phyloP scores from a whole-genome alignment of 306 rosid species.

The Malus sieversii region DNA sequence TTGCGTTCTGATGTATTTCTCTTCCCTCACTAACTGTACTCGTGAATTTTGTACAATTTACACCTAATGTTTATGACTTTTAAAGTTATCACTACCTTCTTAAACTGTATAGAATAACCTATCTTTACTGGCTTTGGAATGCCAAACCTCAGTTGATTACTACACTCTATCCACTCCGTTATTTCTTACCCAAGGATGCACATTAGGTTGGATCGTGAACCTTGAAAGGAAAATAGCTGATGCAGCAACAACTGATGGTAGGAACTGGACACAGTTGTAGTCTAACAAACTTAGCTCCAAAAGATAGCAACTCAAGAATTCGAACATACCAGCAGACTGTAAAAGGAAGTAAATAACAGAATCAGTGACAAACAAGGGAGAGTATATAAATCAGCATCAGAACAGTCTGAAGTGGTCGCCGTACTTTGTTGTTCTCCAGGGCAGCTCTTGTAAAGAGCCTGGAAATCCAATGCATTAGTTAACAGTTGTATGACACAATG shows the following conservation, averaged over 20 bases:
- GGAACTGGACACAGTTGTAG: slow-evolving; percentile 19
- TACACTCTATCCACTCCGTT: neutral
- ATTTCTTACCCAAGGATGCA: slow-evolving; percentile 51
- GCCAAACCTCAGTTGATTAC: neutral
- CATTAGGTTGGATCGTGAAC: slow-evolving; percentile 23
- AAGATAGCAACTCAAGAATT: slow-evolving; percentile 36
- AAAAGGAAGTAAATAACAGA: neutral
- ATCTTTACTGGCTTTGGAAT: neutral
- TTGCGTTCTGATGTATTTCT: neutral
- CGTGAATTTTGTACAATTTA: neutral
- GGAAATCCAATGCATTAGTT: neutral
- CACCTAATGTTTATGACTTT: neutral
- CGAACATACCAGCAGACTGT: slow-evolving; percentile 23
- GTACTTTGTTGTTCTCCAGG: slow-evolving; percentile 19
- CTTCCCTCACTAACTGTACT: neutral
- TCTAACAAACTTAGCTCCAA: slow-evolving; percentile 41
- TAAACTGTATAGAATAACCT: neutral
- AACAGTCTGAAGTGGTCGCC: neutral
- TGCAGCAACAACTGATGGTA: slow-evolving; percentile 43
- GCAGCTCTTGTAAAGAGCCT: slow-evolving; percentile 22
- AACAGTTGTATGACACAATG: neutral
- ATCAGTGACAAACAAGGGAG: neutral
- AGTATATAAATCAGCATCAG: neutral
- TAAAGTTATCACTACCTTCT: no score
- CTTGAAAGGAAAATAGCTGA: slow-evolving; percentile 42